Evolutionary conservation across 306 rosid species (phyloP), one percentile per base, ranked within the genome.

Genomic region (Hippophae gyantsensis): DNA sequence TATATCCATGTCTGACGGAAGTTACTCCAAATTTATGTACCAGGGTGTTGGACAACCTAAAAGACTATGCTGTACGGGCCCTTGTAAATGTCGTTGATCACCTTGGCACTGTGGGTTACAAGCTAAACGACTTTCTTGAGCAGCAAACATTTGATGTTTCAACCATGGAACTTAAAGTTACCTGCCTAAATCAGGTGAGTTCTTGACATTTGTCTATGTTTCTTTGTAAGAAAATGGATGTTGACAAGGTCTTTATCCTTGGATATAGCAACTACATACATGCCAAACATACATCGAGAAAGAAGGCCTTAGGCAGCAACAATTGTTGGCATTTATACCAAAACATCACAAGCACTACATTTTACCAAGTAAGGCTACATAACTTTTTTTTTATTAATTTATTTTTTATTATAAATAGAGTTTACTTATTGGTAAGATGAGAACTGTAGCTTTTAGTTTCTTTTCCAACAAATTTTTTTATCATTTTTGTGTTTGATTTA

Each of bases 31-130:
- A 58, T 2, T 42, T 32, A 32, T 32, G 56, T 42, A 54, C 52
- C 67, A 92, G 98, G 86, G 89, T 87, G 13, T 78, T 87, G 74
- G 96, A 92, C 26, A 85, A 92, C 78, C 74, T 92, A 64, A 92
- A 88, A 76, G 98, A 88, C 77, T 92, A 92, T 80, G 95, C 95
- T 59, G 85, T 82, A 18, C 85, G 89, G 41, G 96, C 98, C 67
- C 87, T 87, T 57, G 89, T 92, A 25, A 92, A 92, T 69, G 93
- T 89, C 13, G 96, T 90, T 52, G 98, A 87, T 83, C 98, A 90
- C 81, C 95, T 90, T 61, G 98, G 98, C 72, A 90, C 98, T 6
- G 98, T 90, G n/a, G 92, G 96, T 51, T 87, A 74, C 89, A 90
- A 90, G 81, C 79, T 90, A 67, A 78, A 79, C 0, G 87, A 85